phyloP scores from a whole-genome alignment of 257 asterid species.

The Dorcoceras hygrometricum region DNA sequence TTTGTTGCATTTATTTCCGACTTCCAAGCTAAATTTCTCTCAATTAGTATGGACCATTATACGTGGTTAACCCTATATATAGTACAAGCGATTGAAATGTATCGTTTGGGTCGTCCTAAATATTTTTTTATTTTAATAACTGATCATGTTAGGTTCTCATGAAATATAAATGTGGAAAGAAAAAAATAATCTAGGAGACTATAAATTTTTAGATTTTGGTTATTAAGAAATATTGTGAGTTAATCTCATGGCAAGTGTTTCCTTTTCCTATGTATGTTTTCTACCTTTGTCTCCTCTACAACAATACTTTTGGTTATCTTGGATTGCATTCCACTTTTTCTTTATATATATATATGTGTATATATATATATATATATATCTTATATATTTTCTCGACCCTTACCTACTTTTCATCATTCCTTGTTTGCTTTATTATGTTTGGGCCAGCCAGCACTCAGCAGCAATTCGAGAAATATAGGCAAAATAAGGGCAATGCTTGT shows the following conservation, averaged over 20 bases:
- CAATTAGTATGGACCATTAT: background rate
- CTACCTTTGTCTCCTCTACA: conserved; percentile 25
- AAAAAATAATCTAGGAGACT: too few relatives aligned
- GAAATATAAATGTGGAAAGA: too few relatives aligned
- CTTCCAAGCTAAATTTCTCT: conserved; percentile 18
- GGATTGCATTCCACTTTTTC: conserved; percentile 38
- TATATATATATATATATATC: conserved; percentile 17
- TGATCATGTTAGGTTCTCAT: background rate
- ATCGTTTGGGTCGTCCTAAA: too few relatives aligned
- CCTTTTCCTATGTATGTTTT: background rate
- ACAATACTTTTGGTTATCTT: conserved; percentile 31
- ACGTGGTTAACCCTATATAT: too few relatives aligned
- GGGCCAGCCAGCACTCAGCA: conserved; percentile 31
- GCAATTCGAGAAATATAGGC: conserved; percentile 28
- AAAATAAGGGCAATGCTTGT: conserved; percentile 28
- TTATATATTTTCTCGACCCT: background rate
- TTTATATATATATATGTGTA: conserved; percentile 23
- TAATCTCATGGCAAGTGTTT: conserved; percentile 1
- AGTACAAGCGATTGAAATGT: too few relatives aligned
- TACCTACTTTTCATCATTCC: conserved; percentile 66
- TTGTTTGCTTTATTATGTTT: conserved; percentile 58
- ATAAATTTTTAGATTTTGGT: too few relatives aligned
- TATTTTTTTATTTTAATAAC: too few relatives aligned
- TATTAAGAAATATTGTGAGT: background rate
- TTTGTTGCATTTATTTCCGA: conserved; percentile 3